These are phyloP conservation scores for Ophiosphaerella korrae DNA, from an alignment of 2,329 filamentous ascomycete species.

Conservation along the genomic window DNA sequence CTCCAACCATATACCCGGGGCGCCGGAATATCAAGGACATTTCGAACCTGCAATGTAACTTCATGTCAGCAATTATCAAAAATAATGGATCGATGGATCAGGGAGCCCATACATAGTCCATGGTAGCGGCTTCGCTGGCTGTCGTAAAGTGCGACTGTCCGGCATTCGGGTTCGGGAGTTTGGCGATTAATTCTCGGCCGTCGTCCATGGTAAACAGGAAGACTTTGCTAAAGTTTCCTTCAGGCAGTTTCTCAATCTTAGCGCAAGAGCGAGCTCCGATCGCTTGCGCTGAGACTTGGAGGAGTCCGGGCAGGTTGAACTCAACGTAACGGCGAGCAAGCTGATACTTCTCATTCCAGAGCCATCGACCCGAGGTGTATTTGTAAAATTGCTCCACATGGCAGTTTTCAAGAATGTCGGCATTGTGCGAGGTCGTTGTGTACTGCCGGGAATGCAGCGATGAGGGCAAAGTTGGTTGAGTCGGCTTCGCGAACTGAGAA, in stretches of 20 bases:
- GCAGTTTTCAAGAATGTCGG: conserved; percentile 53
- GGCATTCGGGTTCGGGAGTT: conserved; percentile 42
- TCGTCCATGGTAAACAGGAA: conserved; percentile 41
- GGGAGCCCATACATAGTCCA: conserved; percentile 37
- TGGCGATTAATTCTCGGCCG: conserved; percentile 34
- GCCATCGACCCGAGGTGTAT: conserved; percentile 22
- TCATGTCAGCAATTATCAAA: conserved; percentile 18
- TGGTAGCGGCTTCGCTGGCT: conserved; percentile 43
- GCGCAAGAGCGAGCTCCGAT: conserved; percentile 19
- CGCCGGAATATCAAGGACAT: conserved; percentile 34
- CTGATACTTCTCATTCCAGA: conserved; percentile 24
- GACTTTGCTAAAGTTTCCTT: conserved; percentile 48
- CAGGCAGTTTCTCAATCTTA: conserved; percentile 38
- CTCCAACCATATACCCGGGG: conserved; percentile 39
- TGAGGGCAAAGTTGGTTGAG: conserved; percentile 12
- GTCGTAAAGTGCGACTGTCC: conserved; percentile 37
- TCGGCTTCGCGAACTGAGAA: conserved; percentile 11
- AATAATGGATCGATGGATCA: conserved; percentile 30
- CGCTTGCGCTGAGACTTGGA: conserved; percentile 18
- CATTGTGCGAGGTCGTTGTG: conserved; percentile 15
- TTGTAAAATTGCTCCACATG: conserved; percentile 34
- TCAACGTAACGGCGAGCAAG: conserved; percentile 20
- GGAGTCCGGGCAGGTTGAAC: conserved; percentile 18
- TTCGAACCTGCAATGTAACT: conserved; percentile 27
- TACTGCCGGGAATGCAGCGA: conserved; percentile 11